Evolutionary conservation across 768 basidiomycete genomes (phyloP).

Genomic region (Mycena filopes): DNA sequence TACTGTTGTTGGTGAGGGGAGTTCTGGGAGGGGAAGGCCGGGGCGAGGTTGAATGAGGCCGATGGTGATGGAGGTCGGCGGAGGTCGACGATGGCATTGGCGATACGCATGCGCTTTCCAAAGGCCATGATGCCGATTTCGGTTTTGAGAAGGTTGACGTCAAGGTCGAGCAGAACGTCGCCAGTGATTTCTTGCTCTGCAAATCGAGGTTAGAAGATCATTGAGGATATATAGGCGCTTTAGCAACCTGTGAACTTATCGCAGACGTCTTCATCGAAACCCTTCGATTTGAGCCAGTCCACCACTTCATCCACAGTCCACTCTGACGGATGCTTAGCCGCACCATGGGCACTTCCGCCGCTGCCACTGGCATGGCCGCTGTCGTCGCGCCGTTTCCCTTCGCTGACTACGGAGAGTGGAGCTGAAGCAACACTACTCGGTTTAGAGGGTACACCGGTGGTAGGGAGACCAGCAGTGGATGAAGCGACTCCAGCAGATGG

Average conservation of each 20-base stretch:
- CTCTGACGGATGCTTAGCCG: slow-evolving; percentile 63
- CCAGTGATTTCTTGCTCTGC: slow-evolving; percentile 99
- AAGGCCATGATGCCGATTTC: slow-evolving; percentile 96
- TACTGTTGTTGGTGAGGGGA: slow-evolving; percentile 44
- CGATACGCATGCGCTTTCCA: slow-evolving; percentile 93
- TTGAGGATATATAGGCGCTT: not conserved
- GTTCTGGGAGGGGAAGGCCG: slow-evolving; percentile 30
- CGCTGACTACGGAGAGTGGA: slow-evolving; percentile 33
- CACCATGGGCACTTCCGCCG: slow-evolving; percentile 43
- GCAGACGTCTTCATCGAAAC: slow-evolving; percentile 86
- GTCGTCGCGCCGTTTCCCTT: slow-evolving; percentile 33
- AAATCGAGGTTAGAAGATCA: slow-evolving; percentile 19
- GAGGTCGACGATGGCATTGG: slow-evolving; percentile 91
- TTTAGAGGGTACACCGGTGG: slow-evolving; percentile 19
- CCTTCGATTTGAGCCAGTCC: slow-evolving; percentile 86
- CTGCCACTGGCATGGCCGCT: slow-evolving; percentile 32
- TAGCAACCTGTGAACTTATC: slow-evolving; percentile 86
- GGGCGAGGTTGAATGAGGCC: slow-evolving; percentile 40
- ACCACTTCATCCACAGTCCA: slow-evolving; percentile 93
- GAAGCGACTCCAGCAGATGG: slow-evolving; percentile 41
- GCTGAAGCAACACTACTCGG: slow-evolving; percentile 36
- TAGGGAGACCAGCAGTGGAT: slow-evolving; percentile 17
- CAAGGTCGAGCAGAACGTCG: slow-evolving; percentile 95
- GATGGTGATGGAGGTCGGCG: slow-evolving; percentile 69
- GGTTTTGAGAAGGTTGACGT: slow-evolving; percentile 87